Percentiles rank a stretch among this genome's conserved stretches.
Evolutionary conservation across 1,139 yeast genomes (phyloP).

Genomic region (Debaryomycetaceae sp.): DNA sequence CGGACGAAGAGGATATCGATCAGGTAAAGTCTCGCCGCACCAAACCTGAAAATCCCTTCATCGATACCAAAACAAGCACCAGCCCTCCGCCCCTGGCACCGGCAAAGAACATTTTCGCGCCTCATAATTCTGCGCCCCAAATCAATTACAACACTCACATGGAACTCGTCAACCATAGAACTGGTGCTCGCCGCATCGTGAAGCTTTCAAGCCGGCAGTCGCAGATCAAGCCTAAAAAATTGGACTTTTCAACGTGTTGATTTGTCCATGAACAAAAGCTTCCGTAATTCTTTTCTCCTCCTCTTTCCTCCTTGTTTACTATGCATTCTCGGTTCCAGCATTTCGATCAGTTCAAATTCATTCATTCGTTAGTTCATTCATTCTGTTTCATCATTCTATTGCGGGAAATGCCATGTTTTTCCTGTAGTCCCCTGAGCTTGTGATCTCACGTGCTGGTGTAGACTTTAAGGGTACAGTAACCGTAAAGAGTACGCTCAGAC

Average conservation of each 20-base stretch:
- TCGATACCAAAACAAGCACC: constrained; percentile 3
- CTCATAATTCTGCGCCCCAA: too few species aligned
- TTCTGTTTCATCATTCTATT: too few species aligned
- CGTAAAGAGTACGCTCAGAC: too few species aligned
- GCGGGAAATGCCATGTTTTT: too few species aligned
- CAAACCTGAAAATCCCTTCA: constrained; percentile 3
- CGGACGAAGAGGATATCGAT: constrained; percentile 22
- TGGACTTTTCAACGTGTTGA: constrained; percentile 16
- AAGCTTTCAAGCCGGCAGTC: constrained; percentile 24
- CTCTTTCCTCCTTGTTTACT: too few species aligned
- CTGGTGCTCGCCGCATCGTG: constrained; percentile 27
- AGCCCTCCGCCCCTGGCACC: constrained; percentile 1
- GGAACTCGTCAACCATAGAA: constrained; percentile 26
- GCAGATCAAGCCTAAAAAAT: constrained; percentile 29
- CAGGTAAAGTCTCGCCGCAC: neutral
- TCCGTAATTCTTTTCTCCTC: too few species aligned
- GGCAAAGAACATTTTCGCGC: too few species aligned
- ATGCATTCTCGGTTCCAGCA: constrained; percentile 12
- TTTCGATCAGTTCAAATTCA: constrained; percentile 7
- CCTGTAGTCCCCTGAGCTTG: too few species aligned
- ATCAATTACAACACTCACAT: constrained; percentile 28
- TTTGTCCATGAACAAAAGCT: too few species aligned
- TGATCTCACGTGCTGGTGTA: too few species aligned
- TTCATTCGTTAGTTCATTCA: too few species aligned
- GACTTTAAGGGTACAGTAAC: too few species aligned